These are phyloP conservation scores for Penicillium steckii DNA, from an alignment of 495 filamentous ascomycete species.

Conservation along the genomic window DNA sequence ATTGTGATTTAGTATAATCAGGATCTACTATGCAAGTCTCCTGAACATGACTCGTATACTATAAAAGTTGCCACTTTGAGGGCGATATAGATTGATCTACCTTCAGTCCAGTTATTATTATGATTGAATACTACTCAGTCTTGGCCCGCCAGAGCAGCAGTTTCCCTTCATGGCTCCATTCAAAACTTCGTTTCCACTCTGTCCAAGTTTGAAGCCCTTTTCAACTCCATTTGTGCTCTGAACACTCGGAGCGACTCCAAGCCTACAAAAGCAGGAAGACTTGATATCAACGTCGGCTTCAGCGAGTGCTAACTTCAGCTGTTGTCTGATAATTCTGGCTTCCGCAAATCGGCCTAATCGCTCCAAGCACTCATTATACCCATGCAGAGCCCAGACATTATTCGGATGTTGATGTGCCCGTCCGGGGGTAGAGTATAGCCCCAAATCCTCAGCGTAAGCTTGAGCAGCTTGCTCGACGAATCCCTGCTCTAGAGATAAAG, in stretches of 20 bases:
- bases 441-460: slow-evolving; percentile 59
- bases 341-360: slow-evolving; percentile 46
- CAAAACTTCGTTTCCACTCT: background rate
- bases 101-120: too few species aligned
- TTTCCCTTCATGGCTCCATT: background rate
- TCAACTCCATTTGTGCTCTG: background rate
- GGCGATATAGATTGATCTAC: too few species aligned
- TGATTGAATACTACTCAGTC: too few species aligned
- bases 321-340: slow-evolving; percentile 46
- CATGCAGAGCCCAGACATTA: slow-evolving; percentile 66
- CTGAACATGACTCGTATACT: too few species aligned
- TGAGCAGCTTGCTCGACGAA: slow-evolving; percentile 48
- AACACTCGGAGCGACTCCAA: background rate
- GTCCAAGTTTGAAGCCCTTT: too few species aligned
- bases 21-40: too few species aligned
- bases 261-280: slow-evolving; percentile 59
- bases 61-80: too few species aligned
- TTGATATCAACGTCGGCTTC: slow-evolving; percentile 56
- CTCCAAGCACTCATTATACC: slow-evolving; percentile 58
- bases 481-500: slow-evolving; percentile 58
- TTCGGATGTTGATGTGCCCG: slow-evolving; percentile 58
- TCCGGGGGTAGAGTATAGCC: slow-evolving; percentile 51
- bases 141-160: background rate
- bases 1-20: too few species aligned
- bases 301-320: slow-evolving; percentile 49